Evolutionary conservation across 1,284 basidiomycete genomes (phyloP).

Genomic region (Malassezia nana): DNA sequence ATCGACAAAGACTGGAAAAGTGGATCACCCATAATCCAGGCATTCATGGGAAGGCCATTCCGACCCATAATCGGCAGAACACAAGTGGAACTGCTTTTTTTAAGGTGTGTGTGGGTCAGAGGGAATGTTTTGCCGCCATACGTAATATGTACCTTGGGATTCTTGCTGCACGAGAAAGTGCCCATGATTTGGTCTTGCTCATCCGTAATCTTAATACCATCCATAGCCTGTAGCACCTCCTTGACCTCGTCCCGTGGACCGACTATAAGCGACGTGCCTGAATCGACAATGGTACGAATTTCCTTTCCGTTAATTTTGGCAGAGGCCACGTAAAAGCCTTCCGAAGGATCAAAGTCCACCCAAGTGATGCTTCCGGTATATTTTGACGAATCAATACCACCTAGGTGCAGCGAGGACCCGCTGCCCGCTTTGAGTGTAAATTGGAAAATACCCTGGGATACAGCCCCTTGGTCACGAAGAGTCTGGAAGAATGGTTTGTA

Average conservation of each 20-base stretch:
- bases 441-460: constrained; percentile 43
- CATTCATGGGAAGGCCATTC: constrained; percentile 39
- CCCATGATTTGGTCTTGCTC: neutral
- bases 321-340: constrained; percentile 42
- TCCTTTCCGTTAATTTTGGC: constrained; percentile 33
- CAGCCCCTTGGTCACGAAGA: constrained; percentile 21
- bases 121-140: neutral
- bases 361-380: constrained; percentile 48
- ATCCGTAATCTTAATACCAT: constrained; percentile 47
- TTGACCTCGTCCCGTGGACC: constrained; percentile 42
- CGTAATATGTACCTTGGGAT: neutral
- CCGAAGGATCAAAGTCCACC: constrained; percentile 39
- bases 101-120: neutral
- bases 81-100: constrained; percentile 26
- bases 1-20: constrained; percentile 39
- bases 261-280: constrained; percentile 53
- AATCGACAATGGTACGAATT: constrained; percentile 53
- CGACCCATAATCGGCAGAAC: constrained; percentile 40
- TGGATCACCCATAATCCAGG: constrained; percentile 50
- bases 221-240: constrained; percentile 51
- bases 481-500: constrained; percentile 31
- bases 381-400: constrained; percentile 44
- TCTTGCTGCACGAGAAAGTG: neutral
- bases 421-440: constrained; percentile 53
- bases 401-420: constrained; percentile 57